A percentile compares a stretch with the other conserved stretches of the same genome.
Evolutionary conservation across 83 land plant genomes (phyloP).

Genomic region (Thuja plicata): DNA sequence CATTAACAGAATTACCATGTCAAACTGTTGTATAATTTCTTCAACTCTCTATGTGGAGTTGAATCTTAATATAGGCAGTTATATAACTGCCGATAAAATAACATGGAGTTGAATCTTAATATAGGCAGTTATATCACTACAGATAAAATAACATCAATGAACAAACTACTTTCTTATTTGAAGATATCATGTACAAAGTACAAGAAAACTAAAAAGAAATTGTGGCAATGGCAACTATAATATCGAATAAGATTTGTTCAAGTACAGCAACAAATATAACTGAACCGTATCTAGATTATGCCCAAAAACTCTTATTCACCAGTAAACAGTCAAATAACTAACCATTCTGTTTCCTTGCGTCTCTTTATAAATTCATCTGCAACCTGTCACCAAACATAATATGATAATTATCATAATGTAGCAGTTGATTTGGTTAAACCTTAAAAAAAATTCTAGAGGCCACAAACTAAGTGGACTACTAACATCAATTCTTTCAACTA

Average conservation of each 20-base stretch:
- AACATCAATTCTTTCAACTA: background rate
- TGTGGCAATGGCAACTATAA: background rate
- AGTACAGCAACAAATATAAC: background rate
- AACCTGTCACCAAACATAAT: conserved; percentile 37
- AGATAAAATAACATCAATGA: background rate
- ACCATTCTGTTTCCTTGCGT: conserved; percentile 77
- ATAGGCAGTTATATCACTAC: background rate
- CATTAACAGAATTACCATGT: background rate
- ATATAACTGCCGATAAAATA: background rate
- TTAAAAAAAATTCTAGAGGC: background rate
- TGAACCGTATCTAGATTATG: background rate
- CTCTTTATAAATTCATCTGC: conserved; percentile 78
- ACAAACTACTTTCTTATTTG: background rate
- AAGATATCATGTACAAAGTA: background rate
- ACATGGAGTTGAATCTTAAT: background rate
- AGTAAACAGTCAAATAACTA: conserved; percentile 13
- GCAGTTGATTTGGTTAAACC: background rate
- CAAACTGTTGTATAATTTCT: background rate
- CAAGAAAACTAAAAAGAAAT: background rate
- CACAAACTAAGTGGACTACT: background rate
- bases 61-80: background rate
- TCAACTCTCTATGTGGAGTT: background rate
- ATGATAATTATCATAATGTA: background rate
- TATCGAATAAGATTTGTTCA: background rate
- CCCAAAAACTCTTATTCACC: background rate